Base-by-base conservation (phyloP, 2,329 filamentous ascomycete genomes). In the Aurifilum marmelostoma region DNA sequence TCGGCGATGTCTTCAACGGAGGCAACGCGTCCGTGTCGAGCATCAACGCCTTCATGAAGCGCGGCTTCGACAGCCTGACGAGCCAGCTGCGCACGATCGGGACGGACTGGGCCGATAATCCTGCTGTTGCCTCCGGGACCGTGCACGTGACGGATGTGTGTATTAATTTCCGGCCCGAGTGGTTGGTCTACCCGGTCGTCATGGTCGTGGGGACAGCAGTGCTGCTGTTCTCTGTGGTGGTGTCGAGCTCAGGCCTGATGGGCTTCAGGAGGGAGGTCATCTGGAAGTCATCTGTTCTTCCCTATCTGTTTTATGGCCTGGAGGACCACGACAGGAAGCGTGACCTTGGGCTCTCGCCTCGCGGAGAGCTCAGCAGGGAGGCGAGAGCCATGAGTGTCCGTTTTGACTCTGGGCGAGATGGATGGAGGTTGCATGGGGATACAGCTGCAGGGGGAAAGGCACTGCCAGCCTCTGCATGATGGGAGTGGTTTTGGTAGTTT, bases 11-110 rank as follows among this genome's bases (percentile, higher is more conserved):
- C 16, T 64, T 16, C 43, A 37, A 37, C 21, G 43, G 43, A 12
- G 43, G 43, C 18, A 64, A 64, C 21, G 43, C 62, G 4, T 64
- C 62, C 29, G 32, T 64, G 9, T 34, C 43, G 7, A 50, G 37
- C 21, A 64, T 54, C 41, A 54, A 18, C 32, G 43, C 62, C 2
- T 64, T 64, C 41, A 64, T 64, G 62, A 27, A 64, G 7, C 24
- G 43, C 27, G 62, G 62, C 18, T 64, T 64, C 27, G 32, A 37
- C 12, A 64, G 43, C 62, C 18, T 64, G 3, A 64, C 62, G 8
- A 18, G 21, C 7, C 62, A 52, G 27, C 62, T 64, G 24, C 39
- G 62, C 29, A 50, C 8, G 14, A 54, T 54, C 39, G 62, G 62
- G 6, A 27, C 32, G 27, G 61, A 63, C n/a, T 63, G 41, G 61